Percentiles rank a stretch among this genome's conserved stretches.
Evolutionary conservation across 257 asterid species (phyloP).

Genomic region (Solanum etuberosum): DNA sequence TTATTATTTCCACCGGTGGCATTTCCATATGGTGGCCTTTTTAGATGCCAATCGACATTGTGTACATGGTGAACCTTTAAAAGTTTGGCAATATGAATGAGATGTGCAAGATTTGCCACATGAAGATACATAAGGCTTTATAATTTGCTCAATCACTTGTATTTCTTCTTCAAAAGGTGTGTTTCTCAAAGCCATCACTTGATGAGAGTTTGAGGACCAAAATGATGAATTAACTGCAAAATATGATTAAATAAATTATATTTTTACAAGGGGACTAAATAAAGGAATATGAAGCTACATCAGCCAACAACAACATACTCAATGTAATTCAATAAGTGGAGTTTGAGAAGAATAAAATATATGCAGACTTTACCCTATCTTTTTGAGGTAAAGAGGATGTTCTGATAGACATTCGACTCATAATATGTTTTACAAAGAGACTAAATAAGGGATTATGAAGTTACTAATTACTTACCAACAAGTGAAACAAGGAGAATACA

Average conservation of each 20-base stretch:
- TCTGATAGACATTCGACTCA: too few relatives aligned
- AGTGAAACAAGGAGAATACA: not conserved
- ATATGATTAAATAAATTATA: not conserved
- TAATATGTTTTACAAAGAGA: not conserved
- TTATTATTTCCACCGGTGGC: not conserved
- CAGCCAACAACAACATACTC: not conserved
- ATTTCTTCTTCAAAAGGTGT: not conserved
- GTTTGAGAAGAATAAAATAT: too few relatives aligned
- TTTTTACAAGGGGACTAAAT: too few relatives aligned
- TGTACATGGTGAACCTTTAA: not conserved
- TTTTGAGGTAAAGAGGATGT: too few relatives aligned
- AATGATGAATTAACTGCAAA: not conserved
- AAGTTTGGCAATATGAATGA: not conserved
- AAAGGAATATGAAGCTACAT: too few relatives aligned
- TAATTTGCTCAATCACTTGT: not conserved
- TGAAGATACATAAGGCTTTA: not conserved
- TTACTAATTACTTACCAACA: not conserved
- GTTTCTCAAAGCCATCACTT: not conserved
- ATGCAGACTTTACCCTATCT: too few relatives aligned
- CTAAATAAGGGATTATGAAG: not conserved
- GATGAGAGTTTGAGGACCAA: not conserved
- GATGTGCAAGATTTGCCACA: not conserved
- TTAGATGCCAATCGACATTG: not conserved
- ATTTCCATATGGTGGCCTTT: accelerated
- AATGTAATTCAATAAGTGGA: too few relatives aligned